Evolutionary conservation across 768 basidiomycete species (phyloP), one percentile per base, ranked within the genome.

Genomic region (Russula griseocarnosa): DNA sequence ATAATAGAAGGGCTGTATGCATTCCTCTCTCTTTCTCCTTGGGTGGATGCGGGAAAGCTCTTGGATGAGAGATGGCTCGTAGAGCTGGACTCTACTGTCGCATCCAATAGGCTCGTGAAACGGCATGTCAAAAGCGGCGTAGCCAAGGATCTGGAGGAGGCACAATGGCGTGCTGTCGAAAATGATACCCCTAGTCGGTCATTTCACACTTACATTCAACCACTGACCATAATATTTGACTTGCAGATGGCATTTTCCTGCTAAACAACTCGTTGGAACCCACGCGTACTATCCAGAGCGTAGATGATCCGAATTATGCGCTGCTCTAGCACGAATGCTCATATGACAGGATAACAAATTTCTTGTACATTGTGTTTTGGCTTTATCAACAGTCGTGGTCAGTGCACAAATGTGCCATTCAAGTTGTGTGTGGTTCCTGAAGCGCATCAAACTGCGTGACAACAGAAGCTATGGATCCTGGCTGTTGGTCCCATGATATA

Each of bases 1-100:
- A 73, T 98, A 63, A 83, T 98, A 66, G 95, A 98, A 74, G 94
- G 95, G 0, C 75, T 97, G n/a, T 97, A 98, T 73, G 81, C 86
- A 3, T 84, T 92, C 69, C 81, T 97, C 32, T 78, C 83, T n/a
- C 75, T 86, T 26, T 76, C 82, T 0, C 87, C 88, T 0, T 97
- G 95, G 95, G 73, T 70, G 1, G 79, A 81, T 16, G 90, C 86
- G 1, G 82, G 84, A 0, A 71, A 75, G 20, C 70, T 83, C 59
- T 77, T 95, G 63, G 90, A 96, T 71, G 89, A 94, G 70, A 78
- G 90, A 11, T 90, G 91, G 82, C 87, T 85, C 76, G 74, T 97
- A 32, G 76, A 84, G 13, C 76, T 88, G 13, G 83, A 86, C 38
- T 69, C 78, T 16, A 76, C 75, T 11, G 80, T 82, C 63, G 91